Percentiles rank a stretch among this genome's conserved stretches.
Conservation (phyloP, 2,329 filamentous ascomycete genomes). For the Camillea tinctor region DNA sequence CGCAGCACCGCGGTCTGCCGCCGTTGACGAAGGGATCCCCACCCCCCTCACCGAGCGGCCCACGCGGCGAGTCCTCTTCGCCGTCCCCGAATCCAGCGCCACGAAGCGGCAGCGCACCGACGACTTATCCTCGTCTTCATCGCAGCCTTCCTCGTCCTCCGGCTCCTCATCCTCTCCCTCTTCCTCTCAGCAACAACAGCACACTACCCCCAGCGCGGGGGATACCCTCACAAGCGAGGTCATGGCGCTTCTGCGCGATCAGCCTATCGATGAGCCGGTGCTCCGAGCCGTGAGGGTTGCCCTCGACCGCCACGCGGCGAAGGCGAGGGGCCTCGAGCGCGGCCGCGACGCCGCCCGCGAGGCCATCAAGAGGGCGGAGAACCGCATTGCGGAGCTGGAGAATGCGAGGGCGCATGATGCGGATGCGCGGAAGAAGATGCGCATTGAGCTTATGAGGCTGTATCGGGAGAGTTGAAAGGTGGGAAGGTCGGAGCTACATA, state of each 20-base stretch:
- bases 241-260: conserved; percentile 46
- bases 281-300: conserved; percentile 40
- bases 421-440: conserved; percentile 15
- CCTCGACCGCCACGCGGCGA: conserved; percentile 56
- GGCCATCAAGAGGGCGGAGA: conserved; percentile 61
- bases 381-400: conserved; percentile 40
- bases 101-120: conserved; percentile 24
- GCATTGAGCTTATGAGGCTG: conserved; percentile 5
- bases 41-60: conserved; percentile 29
- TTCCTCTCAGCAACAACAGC: conserved; percentile 9
- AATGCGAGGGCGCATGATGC: conserved; percentile 32
- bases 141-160: background rate
- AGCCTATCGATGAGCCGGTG: conserved; percentile 39
- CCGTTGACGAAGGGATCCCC: conserved; percentile 22
- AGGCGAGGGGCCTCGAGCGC: conserved; percentile 58
- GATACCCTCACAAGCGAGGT: conserved; percentile 44
- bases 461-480: conserved; percentile 3
- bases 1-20: conserved; percentile 1
- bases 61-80: conserved; percentile 28
- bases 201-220: conserved; percentile 13
- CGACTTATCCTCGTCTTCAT: conserved; percentile 1
- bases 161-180: conserved; percentile 7
- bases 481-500: background rate
- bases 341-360: conserved; percentile 66
- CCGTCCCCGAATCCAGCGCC: conserved; percentile 13